A percentile compares a stretch with the other conserved stretches of the same genome.
Evolutionary conservation across 805 yeast species (phyloP).

Genomic region (Saturnispora silvae): DNA sequence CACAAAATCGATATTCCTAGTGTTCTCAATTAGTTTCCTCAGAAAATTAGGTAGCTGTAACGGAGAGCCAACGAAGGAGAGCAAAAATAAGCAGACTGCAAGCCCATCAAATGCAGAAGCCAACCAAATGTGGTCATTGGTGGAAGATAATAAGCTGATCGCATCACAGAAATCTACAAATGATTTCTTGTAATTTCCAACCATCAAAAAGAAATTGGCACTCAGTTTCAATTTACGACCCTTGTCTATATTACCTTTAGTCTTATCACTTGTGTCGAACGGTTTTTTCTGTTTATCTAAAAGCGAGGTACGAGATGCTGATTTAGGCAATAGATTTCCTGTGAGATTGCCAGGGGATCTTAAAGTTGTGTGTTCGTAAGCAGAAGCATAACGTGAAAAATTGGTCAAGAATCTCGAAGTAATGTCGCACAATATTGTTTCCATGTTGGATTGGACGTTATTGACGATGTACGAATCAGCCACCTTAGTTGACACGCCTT

Average conservation of each 20-base stretch:
- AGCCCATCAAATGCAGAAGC: constrained; percentile 82
- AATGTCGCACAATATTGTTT: constrained; percentile 65
- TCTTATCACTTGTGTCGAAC: constrained; percentile 25
- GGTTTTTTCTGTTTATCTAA: constrained; percentile 20
- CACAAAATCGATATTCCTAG: constrained; percentile 18
- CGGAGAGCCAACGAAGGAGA: constrained; percentile 45
- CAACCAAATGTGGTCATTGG: constrained; percentile 77
- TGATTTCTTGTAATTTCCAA: constrained; percentile 72
- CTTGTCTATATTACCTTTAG: constrained; percentile 33
- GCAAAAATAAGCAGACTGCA: constrained; percentile 51
- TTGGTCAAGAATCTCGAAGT: constrained; percentile 52
- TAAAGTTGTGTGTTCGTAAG: constrained; percentile 69
- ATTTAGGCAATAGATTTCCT: constrained; percentile 7
- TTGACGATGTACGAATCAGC: constrained; percentile 14
- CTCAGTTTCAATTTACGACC: constrained; percentile 70
- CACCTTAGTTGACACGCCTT: constrained; percentile 3
- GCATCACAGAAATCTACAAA: constrained; percentile 69
- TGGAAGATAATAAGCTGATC: constrained; percentile 40
- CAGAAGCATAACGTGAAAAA: constrained; percentile 57
- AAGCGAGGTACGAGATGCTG: constrained; percentile 5
- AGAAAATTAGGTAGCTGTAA: constrained; percentile 35
- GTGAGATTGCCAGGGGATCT: constrained; percentile 60
- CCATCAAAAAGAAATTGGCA: constrained; percentile 67
- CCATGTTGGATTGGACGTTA: constrained; percentile 26
- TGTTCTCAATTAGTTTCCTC: constrained; percentile 15